Evolutionary conservation across 371 early-diverging fungal species (phyloP), one percentile per base, ranked within the genome.

Genomic region (Nematocida sp.): DNA sequence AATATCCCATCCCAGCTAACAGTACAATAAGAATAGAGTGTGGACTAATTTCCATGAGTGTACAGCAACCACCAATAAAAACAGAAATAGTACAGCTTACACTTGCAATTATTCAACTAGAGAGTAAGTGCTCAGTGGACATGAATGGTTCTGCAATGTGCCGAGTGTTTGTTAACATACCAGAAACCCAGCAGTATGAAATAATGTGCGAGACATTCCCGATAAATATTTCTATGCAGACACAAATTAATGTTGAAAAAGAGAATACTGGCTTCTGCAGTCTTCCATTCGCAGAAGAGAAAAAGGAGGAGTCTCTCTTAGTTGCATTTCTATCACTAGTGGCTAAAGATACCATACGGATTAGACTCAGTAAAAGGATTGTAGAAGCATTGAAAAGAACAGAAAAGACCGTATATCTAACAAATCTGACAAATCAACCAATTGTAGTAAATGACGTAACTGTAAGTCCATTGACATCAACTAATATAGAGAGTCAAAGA

Each of bases 301-400:
- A 78, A 47, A 50, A 50, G 52, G 56, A 56, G 5, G 80, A 78
- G 13, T 23, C 80, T 2, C 52, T 78, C 0, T 27, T 70, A 11
- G 69, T 78, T 18, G 20, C 61, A 27, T 54, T 57, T 33, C 0
- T 54, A 3, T 47, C 80, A 4, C 18, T 70, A 5, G 40, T 23
- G 20, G 25, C 52, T 1, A 78, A 78, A 40, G 69, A 78, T 20
- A 71, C 62, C 3, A 25, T 78, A 6, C 54, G 80, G 18, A 27
- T 78, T 40, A 13, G 80, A n/a, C 80, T 78, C 5, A 78, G 80
- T 40, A 54, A 82, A 25, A 78, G 69, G 52, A 78, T 78, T 55
- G 40, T 78, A 13, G 80, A 78, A 33, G 20, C 69, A 15, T 9
- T 78, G 7, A 70, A 78, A 23, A 4, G 27, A 9, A 11, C 69